Conservation (phyloP, 306 rosid genomes). For the Macrotyloma uniflorum region DNA sequence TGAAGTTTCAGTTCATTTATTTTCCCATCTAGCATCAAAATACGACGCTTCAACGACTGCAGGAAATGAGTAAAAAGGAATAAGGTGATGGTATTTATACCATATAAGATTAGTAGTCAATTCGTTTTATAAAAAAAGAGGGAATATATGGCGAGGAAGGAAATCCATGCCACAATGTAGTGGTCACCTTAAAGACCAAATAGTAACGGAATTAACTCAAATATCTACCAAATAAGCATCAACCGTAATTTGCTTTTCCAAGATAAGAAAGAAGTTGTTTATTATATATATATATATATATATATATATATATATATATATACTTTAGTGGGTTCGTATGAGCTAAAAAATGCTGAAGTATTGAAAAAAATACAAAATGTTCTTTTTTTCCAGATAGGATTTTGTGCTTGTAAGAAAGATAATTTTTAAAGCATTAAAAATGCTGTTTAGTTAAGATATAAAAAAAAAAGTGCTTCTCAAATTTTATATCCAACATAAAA, state of each 20-base stretch:
- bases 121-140: neutral
- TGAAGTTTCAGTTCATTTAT: slow-evolving; percentile 70
- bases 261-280: neutral
- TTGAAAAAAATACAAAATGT: neutral
- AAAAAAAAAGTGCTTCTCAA: neutral
- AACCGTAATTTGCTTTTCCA: slow-evolving; percentile 12
- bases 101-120: slow-evolving; percentile 17
- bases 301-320: too few species aligned
- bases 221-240: slow-evolving; percentile 22
- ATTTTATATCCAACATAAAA: slow-evolving; percentile 22
- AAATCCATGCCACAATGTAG: slow-evolving; percentile 24
- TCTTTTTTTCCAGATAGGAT: neutral
- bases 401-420: neutral
- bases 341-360: neutral
- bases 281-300: neutral
- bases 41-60: slow-evolving; percentile 95
- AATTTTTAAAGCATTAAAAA: neutral
- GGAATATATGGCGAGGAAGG: neutral
- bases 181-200: slow-evolving; percentile 30
- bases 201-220: slow-evolving; percentile 13
- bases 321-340: neutral
- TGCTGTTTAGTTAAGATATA: neutral
- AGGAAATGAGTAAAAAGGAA: slow-evolving; percentile 33
- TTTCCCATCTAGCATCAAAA: slow-evolving; percentile 66
- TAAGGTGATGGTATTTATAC: slow-evolving; percentile 33